Base-by-base conservation (phyloP, 176 grass and related monocot genomes). In the Carex parvula region DNA sequence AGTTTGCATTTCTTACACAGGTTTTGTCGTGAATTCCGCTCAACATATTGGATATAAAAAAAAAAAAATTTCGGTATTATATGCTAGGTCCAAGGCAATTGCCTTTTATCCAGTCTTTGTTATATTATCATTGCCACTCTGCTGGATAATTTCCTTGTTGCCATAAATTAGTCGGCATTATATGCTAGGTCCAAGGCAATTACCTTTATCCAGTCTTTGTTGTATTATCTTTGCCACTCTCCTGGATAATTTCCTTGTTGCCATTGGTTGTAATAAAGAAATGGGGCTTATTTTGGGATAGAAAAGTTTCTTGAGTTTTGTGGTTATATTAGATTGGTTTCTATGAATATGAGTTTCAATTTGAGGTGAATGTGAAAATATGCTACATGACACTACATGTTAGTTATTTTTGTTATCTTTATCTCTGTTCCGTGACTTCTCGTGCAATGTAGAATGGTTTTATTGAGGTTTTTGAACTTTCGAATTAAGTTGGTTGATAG, bases 181-280 rank as follows among this genome's bases (percentile, higher is more conserved):
- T 75, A 35, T 68, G 64, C 29, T 33, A 35, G 64, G 13, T 52
- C n/a, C 48, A 85, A 85, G 59, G 83, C 76, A 67, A 63, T 81
- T 41, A 57, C 87, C 8, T 55, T 81, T 81, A 66, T 82, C 88
- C 52, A 30, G 46, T 83, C 5, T 83, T 71, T 59, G 70, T 84
- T 18, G 83, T 86, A 79, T 50, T 50, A 10, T 86, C 71, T 24
- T 73, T 50, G 59, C 85, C 6, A 60, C 21, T 1, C 6, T 18
- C 42, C 84, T 18, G 76, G 65, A 16, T 89, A 80, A 14, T 82
- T 60, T 85, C 20, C 64, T 88, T 39, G 44, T 82, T 16, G 78
- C 84, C 37, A 86, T 86, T 81, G 79, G 62, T 78, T 77, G 74
- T 41, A 35, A 37, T 68, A 18, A 35, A 69, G 66, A 69, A 69